These are phyloP conservation scores for Mangifera indica DNA, from an alignment of 345 rosid species.

Conservation along the genomic window DNA sequence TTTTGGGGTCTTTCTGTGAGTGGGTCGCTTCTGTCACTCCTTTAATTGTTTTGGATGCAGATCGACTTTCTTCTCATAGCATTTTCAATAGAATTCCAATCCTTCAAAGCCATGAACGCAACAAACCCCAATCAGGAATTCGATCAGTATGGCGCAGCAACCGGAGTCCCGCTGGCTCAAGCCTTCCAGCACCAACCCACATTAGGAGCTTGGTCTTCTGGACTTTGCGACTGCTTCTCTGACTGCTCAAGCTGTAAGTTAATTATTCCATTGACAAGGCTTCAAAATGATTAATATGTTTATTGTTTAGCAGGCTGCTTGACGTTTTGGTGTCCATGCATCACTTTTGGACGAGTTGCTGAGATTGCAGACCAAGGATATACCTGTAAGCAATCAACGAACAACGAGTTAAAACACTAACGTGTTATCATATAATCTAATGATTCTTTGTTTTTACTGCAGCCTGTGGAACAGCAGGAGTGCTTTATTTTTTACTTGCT, in stretches of 20 bases:
- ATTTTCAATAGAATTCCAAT: background rate
- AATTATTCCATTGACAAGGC: too few species aligned
- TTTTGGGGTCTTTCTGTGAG: too few species aligned
- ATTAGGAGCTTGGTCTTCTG: conserved; percentile 14
- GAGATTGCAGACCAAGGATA: conserved; percentile 14
- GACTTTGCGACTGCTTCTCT: conserved; percentile 16
- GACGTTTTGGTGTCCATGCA: conserved; percentile 30
- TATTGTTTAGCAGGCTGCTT: conserved; percentile 23
- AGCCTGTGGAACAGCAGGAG: too few species aligned
- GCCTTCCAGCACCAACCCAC: background rate
- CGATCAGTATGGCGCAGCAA: too few species aligned
- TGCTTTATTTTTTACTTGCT: too few species aligned
- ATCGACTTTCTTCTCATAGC: too few species aligned
- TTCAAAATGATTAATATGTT: background rate
- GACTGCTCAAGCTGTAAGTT: conserved; percentile 12
- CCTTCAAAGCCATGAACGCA: background rate
- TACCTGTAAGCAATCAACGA: conserved; percentile 10
- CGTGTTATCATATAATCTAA: too few species aligned
- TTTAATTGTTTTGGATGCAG: too few species aligned
- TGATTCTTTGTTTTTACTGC: too few species aligned
- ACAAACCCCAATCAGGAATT: conserved; percentile 1
- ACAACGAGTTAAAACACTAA: too few species aligned
- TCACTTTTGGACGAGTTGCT: conserved; percentile 27
- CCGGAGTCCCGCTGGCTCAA: too few species aligned
- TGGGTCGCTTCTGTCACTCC: too few species aligned